phyloP scores from a whole-genome alignment of 2,329 filamentous ascomycete species.

The Diaporthe sp. region DNA sequence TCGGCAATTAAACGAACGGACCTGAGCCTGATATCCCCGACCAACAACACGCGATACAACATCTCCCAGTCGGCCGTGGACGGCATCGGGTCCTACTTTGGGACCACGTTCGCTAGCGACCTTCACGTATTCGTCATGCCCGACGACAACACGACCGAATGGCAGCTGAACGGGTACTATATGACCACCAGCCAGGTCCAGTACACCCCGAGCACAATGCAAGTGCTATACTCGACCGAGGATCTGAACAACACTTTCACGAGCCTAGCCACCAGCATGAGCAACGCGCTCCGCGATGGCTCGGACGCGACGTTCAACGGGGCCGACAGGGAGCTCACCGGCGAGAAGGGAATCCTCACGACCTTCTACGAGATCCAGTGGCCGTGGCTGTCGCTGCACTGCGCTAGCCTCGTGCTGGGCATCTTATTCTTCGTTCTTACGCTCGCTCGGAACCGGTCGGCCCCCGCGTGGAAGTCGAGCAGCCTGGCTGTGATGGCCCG shows the following conservation, averaged over 20 bases:
- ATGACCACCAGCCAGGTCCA: neutral
- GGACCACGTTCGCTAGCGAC: neutral
- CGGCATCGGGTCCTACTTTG: constrained; percentile 15
- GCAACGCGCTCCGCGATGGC: constrained; percentile 25
- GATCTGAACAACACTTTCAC: constrained; percentile 33
- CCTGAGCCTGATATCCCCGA: neutral
- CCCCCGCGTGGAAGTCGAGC: constrained; percentile 27
- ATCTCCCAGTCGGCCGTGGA: constrained; percentile 21
- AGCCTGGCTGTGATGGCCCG: constrained; percentile 25
- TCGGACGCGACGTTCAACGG: neutral
- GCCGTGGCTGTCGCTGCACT: constrained; percentile 37
- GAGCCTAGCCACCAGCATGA: constrained; percentile 33
- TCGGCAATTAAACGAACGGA: neutral
- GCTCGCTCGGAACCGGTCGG: neutral
- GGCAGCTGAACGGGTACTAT: constrained; percentile 18
- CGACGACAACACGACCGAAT: neutral
- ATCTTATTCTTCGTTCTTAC: constrained; percentile 25
- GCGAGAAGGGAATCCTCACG: constrained; percentile 7
- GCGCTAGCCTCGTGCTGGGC: constrained; percentile 14
- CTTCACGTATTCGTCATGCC: neutral
- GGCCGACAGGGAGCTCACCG: neutral
- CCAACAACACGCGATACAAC: neutral
- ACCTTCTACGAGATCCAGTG: constrained; percentile 34
- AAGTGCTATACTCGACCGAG: constrained; percentile 17
- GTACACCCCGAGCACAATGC: constrained; percentile 13